Evolutionary conservation across 2,329 filamentous ascomycete genomes (phyloP).

Genomic region (Ophiocordyceps sinensis): DNA sequence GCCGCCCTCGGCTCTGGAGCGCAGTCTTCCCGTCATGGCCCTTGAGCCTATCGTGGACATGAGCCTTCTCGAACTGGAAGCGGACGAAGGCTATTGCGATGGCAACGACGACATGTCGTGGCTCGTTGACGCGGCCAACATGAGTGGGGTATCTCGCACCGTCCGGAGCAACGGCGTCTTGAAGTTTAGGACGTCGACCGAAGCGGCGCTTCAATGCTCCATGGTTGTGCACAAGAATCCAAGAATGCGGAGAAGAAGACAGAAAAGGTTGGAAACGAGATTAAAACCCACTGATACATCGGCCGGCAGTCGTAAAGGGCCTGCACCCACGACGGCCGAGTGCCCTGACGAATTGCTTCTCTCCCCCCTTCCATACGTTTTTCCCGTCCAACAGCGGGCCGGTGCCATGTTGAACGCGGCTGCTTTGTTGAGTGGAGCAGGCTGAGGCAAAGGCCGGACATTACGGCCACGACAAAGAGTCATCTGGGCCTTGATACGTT

Average conservation of each 20-base stretch:
- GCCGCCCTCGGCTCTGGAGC: neutral
- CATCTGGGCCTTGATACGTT: no score
- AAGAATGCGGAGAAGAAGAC: constrained; percentile 5
- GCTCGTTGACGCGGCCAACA: neutral
- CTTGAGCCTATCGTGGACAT: neutral
- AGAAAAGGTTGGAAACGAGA: constrained; percentile 2
- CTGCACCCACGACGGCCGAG: neutral
- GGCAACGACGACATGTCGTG: constrained; percentile 3
- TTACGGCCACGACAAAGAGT: no score
- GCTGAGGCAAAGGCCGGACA: no score
- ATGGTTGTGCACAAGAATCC: constrained; percentile 4
- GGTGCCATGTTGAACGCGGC: neutral
- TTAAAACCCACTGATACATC: neutral
- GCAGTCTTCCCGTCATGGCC: neutral
- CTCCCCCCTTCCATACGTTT: neutral
- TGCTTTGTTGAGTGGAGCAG: neutral
- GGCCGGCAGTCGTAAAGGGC: neutral
- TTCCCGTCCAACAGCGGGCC: neutral
- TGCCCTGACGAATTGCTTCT: neutral
- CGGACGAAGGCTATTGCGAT: constrained; percentile 5
- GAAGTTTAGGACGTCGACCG: constrained; percentile 3
- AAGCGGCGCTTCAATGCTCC: constrained; percentile 5
- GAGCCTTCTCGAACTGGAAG: neutral
- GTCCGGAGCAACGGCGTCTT: constrained; percentile 2
- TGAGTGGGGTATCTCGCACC: constrained; percentile 1